These are phyloP conservation scores for Favolaschia claudopus DNA, from an alignment of 768 basidiomycete species.

Conservation along the genomic window DNA sequence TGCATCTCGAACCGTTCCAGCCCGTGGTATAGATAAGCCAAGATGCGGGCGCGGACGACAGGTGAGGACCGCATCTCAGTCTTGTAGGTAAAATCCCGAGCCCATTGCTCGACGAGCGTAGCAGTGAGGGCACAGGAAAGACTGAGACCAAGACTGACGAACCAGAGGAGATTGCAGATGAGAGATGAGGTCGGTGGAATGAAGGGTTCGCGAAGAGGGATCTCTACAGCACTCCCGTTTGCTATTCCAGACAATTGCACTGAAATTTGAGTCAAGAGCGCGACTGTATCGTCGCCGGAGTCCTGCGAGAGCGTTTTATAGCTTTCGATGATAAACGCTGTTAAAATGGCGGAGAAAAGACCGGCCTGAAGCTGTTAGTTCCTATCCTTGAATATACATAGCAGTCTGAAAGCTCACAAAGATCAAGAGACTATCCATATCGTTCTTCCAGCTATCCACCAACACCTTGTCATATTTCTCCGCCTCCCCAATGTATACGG, in stretches of 20 bases:
- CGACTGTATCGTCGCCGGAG: background rate
- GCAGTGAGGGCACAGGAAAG: conserved; percentile 2
- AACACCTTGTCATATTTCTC: conserved; percentile 2
- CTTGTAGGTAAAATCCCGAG: background rate
- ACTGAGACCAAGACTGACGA: background rate
- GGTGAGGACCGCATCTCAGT: background rate
- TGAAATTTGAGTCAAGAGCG: background rate
- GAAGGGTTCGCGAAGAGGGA: background rate
- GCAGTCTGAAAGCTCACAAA: background rate
- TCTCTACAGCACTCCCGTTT: background rate
- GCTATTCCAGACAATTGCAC: background rate
- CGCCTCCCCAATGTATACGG: background rate
- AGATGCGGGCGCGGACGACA: background rate
- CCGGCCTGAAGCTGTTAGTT: background rate
- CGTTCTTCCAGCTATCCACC: conserved; percentile 1
- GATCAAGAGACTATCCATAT: background rate
- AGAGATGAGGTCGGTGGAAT: background rate
- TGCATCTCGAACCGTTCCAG: background rate
- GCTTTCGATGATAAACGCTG: background rate
- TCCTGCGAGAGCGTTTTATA: background rate
- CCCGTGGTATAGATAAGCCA: background rate
- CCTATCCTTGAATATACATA: background rate
- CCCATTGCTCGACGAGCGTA: background rate
- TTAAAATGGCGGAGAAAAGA: background rate
- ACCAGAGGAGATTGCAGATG: conserved; percentile 1